Evolutionary conservation across 345 rosid genomes (phyloP).

Genomic region (Arabidopsis arenosa): DNA sequence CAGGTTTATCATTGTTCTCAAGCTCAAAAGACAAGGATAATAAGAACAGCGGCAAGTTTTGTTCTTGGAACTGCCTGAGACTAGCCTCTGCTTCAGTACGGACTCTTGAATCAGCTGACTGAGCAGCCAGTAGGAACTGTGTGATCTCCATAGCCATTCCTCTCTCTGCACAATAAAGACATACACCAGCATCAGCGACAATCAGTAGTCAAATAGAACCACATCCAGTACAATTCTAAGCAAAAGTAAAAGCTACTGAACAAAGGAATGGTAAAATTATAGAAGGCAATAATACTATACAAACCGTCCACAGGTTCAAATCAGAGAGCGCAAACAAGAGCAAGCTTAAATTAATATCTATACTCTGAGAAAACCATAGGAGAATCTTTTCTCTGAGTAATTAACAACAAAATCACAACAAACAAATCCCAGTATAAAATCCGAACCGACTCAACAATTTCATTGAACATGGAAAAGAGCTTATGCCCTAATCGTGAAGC

Average conservation of each 20-base stretch:
- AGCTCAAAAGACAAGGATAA: constrained; percentile 84
- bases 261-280: neutral
- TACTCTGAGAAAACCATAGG: neutral
- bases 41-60: constrained; percentile 73
- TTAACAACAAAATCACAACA: neutral
- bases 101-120: constrained; percentile 71
- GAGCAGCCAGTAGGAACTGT: constrained; percentile 80
- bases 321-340: constrained; percentile 13
- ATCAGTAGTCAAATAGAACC: neutral
- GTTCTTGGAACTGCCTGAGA: constrained; percentile 82
- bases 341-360: neutral
- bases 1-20: constrained; percentile 74
- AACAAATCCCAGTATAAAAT: neutral
- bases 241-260: neutral
- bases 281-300: neutral
- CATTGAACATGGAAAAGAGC: neutral
- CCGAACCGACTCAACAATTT: neutral
- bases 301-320: neutral
- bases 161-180: constrained; percentile 42
- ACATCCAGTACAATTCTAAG: neutral
- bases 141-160: constrained; percentile 92
- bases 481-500: neutral
- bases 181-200: neutral
- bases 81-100: constrained; percentile 80
- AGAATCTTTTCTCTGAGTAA: neutral